Percentiles rank a stretch among this genome's conserved stretches.
These are phyloP conservation scores for Lactifluus volemus DNA, from an alignment of 768 basidiomycete genomes.

Conservation along the genomic window DNA sequence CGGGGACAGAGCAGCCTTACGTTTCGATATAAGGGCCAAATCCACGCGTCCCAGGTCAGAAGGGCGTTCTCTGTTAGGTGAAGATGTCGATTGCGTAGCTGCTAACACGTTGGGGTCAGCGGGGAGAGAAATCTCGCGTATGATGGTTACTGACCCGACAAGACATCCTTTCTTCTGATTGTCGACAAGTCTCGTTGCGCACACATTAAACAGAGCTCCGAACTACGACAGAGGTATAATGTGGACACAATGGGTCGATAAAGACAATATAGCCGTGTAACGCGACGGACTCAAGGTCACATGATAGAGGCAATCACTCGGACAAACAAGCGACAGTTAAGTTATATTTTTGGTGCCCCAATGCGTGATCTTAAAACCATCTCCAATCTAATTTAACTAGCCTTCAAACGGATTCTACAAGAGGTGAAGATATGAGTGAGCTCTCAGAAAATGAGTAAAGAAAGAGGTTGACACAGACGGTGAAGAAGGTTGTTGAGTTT, in stretches of 20 bases:
- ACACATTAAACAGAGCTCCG: background rate
- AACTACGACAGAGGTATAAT: background rate
- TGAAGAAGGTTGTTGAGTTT: constrained; percentile 86
- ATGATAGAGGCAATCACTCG: background rate
- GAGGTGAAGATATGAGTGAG: background rate
- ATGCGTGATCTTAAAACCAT: background rate
- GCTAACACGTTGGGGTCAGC: background rate
- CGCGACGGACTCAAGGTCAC: background rate
- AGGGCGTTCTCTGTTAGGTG: background rate
- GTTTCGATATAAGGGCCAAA: background rate
- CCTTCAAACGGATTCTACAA: constrained; percentile 19
- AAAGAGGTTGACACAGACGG: constrained; percentile 41
- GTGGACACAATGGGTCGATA: background rate
- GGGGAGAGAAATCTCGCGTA: background rate
- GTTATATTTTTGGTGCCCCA: constrained; percentile 3
- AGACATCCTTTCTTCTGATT: background rate
- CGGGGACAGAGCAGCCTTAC: constrained; percentile 1
- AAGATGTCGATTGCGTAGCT: constrained; percentile 4
- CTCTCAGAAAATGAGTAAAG: background rate
- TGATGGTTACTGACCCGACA: background rate
- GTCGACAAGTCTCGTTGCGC: background rate
- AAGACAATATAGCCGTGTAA: background rate
- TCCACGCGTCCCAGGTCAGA: background rate
- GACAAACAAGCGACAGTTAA: background rate
- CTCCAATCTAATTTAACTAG: background rate